phyloP scores from a whole-genome alignment of 2,329 filamentous ascomycete genomes.

The Aspergillus floridensis region DNA sequence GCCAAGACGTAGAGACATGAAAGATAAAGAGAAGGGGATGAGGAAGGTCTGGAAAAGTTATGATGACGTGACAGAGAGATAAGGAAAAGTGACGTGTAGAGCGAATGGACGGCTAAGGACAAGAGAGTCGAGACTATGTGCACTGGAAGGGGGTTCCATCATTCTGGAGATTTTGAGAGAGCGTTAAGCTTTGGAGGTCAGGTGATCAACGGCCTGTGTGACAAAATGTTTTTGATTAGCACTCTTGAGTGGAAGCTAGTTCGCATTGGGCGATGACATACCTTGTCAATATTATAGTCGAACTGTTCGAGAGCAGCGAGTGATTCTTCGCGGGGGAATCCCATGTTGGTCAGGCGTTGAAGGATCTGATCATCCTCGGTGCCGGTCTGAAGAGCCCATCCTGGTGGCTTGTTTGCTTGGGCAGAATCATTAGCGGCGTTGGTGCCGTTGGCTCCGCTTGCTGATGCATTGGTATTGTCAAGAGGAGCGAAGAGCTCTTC shows the following conservation, averaged over 20 bases:
- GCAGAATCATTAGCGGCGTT: conserved; percentile 4
- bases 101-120: conserved; percentile 3
- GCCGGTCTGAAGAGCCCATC: conserved; percentile 68
- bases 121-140: conserved; percentile 16
- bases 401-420: conserved; percentile 41
- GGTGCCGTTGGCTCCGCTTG: conserved; percentile 19
- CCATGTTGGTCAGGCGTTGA: conserved; percentile 86
- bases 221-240: conserved; percentile 15
- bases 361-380: conserved; percentile 89
- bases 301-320: conserved; percentile 84
- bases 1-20: conserved; percentile 17
- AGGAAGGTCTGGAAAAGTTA: conserved; percentile 9
- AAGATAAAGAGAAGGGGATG: conserved; percentile 18
- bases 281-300: conserved; percentile 94
- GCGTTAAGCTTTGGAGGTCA: conserved; percentile 42
- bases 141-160: conserved; percentile 2
- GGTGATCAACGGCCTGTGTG: conserved; percentile 38
- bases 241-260: background rate
- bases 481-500: conserved; percentile 87
- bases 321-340: conserved; percentile 72
- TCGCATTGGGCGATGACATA: conserved; percentile 47
- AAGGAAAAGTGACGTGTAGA: conserved; percentile 2
- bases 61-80: conserved; percentile 1
- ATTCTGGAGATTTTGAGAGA: background rate
- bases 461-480: conserved; percentile 49